These are phyloP conservation scores for Hondaea fermentalgiana DNA, from an alignment of 108 stramenopile genomes.

Conservation along the genomic window DNA sequence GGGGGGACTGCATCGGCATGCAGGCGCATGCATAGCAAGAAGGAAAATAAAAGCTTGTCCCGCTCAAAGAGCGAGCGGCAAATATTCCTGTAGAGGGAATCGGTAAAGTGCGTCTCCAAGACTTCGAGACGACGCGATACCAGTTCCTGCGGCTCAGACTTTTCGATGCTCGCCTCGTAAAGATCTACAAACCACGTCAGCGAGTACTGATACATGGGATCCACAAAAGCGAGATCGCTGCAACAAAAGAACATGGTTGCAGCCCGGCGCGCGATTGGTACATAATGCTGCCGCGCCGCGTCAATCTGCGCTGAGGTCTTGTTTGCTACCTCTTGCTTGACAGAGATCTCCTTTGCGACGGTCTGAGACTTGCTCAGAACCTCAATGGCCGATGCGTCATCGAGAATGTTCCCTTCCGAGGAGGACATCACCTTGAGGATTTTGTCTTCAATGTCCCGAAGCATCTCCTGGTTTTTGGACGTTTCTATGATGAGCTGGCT, in stretches of 20 bases:
- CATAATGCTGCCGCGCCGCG: constrained; percentile 37
- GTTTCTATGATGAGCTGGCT: constrained; percentile 50
- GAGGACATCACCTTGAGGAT: constrained; percentile 46
- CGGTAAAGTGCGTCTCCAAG: constrained; percentile 48
- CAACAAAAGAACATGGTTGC: constrained; percentile 56
- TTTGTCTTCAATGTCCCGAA: constrained; percentile 55
- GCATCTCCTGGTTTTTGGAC: constrained; percentile 45
- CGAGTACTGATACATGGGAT: constrained; percentile 65
- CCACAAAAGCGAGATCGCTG: constrained; percentile 42
- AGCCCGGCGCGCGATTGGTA: constrained; percentile 49
- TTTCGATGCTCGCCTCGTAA: constrained; percentile 42
- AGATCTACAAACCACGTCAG: constrained; percentile 57
- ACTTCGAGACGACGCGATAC: constrained; percentile 16
- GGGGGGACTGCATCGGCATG: neutral
- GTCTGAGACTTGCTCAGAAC: constrained; percentile 48
- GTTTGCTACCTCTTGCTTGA: constrained; percentile 44
- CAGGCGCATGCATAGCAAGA: constrained; percentile 32
- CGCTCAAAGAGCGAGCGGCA: constrained; percentile 54
- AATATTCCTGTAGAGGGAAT: constrained; percentile 48
- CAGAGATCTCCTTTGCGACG: constrained; percentile 46
- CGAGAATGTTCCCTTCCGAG: constrained; percentile 54
- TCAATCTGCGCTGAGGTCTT: constrained; percentile 38
- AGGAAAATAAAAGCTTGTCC: constrained; percentile 58
- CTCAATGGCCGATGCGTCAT: constrained; percentile 53
- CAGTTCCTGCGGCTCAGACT: constrained; percentile 25